Base-by-base conservation (phyloP, 495 filamentous ascomycete species). In the Penicillium cataractarum region DNA sequence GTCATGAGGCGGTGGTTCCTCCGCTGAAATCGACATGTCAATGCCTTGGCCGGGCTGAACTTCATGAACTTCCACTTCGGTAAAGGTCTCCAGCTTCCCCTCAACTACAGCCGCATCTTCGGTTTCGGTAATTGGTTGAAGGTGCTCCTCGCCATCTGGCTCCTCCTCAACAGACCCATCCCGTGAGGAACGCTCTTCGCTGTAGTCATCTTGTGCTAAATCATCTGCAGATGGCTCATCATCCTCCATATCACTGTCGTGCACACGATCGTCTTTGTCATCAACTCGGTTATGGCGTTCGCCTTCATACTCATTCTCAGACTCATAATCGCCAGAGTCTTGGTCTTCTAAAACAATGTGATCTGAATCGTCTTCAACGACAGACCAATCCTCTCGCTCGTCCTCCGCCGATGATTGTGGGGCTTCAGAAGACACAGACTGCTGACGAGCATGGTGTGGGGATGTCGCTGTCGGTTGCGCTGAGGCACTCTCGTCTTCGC, bases 401-500 rank as follows among this genome's bases (percentile, higher is more conserved):
- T 57, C 44, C 26, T 56, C 50, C 5, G 33, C 46, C 15, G 50
- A 22, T 22, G 10, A 29, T 4, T 55, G 13, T 15, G 55, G 46
- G 39, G 6, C 21, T 24, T 42, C 44, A 17, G 54, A 40, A 22
- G 49, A 39, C 3, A 49, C 19, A 15, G 53, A 53, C 12, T 49
- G 55, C 22, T 27, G 29, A 4, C 27, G 44, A 15, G 33, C 13
- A 4, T 22, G n/a, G 31, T 9, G 27, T 6, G 42, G 42, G 3
- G 9, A 46, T 46, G 42, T 10, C 42, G 42, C 35, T 42, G 44
- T 49, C 35, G 57, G 60, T 10, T 46, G 35, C 26, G 65, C 50
- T 17, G 68, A 54, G 26, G 66, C 60, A 40, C 63, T 57, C 49
- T 81, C 79, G 40, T 79, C 76, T 31, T 80, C 76, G 56, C 75